These are phyloP conservation scores for Remersonia thermophila DNA, from an alignment of 2,329 filamentous ascomycete genomes.

Conservation along the genomic window DNA sequence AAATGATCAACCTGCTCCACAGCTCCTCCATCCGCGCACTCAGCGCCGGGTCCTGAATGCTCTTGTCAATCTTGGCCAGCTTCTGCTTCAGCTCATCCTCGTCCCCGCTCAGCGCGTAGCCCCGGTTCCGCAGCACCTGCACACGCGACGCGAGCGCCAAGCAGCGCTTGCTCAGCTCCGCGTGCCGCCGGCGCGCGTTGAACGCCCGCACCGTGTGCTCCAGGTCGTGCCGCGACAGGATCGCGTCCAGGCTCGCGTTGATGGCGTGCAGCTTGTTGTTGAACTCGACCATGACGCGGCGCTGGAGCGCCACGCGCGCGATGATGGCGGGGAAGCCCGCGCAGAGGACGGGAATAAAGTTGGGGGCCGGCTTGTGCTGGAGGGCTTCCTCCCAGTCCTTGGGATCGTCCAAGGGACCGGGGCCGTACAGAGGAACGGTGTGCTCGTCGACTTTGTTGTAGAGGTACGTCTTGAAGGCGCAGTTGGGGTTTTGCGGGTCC, in stretches of 20 bases:
- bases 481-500: conserved; percentile 55
- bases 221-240: conserved; percentile 66
- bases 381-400: conserved; percentile 77
- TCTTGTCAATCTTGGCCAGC: conserved; percentile 54
- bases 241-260: conserved; percentile 58
- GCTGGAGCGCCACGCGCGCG: conserved; percentile 60
- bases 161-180: conserved; percentile 59
- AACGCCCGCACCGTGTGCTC: conserved; percentile 61
- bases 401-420: conserved; percentile 56
- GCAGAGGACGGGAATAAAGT: conserved; percentile 65
- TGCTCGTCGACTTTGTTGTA: conserved; percentile 73
- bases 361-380: conserved; percentile 62
- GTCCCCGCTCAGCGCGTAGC: conserved; percentile 66
- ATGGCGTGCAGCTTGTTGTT: conserved; percentile 66
- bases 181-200: conserved; percentile 60
- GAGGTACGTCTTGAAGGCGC: conserved; percentile 71
- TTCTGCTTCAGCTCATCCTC: conserved; percentile 69
- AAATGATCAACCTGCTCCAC: conserved; percentile 67
- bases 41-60: conserved; percentile 61
- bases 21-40: conserved; percentile 70
- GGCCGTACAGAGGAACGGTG: conserved; percentile 64
- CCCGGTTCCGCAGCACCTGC: conserved; percentile 68
- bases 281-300: conserved; percentile 54
- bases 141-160: conserved; percentile 66
- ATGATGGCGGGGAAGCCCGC: conserved; percentile 62